A percentile compares a stretch with the other conserved stretches of the same genome.
phyloP scores from a whole-genome alignment of 345 rosid genomes.

The Camelina neglecta region DNA sequence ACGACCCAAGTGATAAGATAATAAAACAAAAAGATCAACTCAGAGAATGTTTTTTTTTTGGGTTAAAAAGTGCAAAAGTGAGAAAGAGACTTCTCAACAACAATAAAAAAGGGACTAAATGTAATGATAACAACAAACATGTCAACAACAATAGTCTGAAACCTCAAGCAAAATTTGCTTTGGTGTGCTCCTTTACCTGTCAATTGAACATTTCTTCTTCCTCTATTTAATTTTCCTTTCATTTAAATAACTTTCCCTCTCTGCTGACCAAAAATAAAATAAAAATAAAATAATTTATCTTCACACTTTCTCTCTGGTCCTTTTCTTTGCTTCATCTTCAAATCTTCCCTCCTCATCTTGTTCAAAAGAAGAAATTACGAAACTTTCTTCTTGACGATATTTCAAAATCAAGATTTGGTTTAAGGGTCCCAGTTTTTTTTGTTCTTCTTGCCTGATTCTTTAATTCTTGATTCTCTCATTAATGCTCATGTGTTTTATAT shows the following conservation, averaged over 20 bases:
- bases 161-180: conserved; percentile 43
- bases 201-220: conserved; percentile 23
- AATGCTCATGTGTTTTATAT: conserved; percentile 44
- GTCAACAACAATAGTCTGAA: conserved; percentile 46
- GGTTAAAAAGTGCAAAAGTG: conserved; percentile 38
- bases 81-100: conserved; percentile 48
- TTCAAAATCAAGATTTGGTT: conserved; percentile 48
- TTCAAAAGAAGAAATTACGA: conserved; percentile 38
- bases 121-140: conserved; percentile 47
- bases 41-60: conserved; percentile 44
- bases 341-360: conserved; percentile 46
- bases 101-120: conserved; percentile 10
- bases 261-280: background rate
- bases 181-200: conserved; percentile 42
- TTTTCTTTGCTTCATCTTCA: conserved; percentile 46
- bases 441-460: conserved; percentile 36
- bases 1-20: conserved; percentile 18
- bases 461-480: conserved; percentile 41
- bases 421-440: conserved; percentile 40
- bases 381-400: conserved; percentile 42
- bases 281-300: conserved; percentile 17
- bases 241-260: conserved; percentile 43
- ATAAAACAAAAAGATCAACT: conserved; percentile 25
- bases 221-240: background rate
- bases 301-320: conserved; percentile 29